phyloP scores from a whole-genome alignment of 768 basidiomycete genomes.

The Suillus clintonianus region DNA sequence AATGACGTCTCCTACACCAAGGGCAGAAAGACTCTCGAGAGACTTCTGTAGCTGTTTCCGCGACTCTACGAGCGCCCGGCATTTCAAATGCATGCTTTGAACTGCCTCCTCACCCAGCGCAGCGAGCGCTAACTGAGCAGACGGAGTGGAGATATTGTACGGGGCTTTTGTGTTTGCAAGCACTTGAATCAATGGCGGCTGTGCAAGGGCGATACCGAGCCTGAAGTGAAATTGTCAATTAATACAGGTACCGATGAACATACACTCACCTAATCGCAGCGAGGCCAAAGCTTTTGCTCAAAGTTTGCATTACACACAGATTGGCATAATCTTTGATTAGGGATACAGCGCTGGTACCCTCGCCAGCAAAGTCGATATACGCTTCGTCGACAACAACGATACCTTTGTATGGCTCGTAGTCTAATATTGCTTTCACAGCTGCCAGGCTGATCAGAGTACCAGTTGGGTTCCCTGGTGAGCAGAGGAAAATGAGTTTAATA shows the following conservation, averaged over 20 bases:
- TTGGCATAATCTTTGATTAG: slow-evolving; percentile 84
- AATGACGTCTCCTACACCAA: slow-evolving; percentile 67
- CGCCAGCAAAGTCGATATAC: slow-evolving; percentile 88
- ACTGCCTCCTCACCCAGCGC: slow-evolving; percentile 74
- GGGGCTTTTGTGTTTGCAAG: slow-evolving; percentile 96
- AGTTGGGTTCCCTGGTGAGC: slow-evolving; percentile 97
- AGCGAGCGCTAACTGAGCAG: slow-evolving; percentile 76
- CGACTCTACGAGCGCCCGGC: slow-evolving; percentile 56
- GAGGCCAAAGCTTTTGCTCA: slow-evolving; percentile 95
- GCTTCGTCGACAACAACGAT: slow-evolving; percentile 96
- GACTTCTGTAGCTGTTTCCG: slow-evolving; percentile 54
- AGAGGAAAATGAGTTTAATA: slow-evolving; percentile 92
- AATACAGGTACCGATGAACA: not conserved
- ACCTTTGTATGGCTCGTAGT: slow-evolving; percentile 83
- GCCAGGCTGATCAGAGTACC: slow-evolving; percentile 81
- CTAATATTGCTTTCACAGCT: slow-evolving; percentile 67
- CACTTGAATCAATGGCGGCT: slow-evolving; percentile 87
- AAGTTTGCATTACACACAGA: slow-evolving; percentile 91
- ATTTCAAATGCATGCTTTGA: slow-evolving; percentile 62
- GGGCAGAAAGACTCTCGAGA: slow-evolving; percentile 46
- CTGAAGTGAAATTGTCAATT: slow-evolving; percentile 39
- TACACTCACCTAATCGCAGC: slow-evolving; percentile 84
- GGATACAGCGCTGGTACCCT: slow-evolving; percentile 60
- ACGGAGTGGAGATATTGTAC: slow-evolving; percentile 93
- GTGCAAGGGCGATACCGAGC: slow-evolving; percentile 86